Percentiles rank a stretch among this genome's conserved stretches.
Evolutionary conservation across 2,329 filamentous ascomycete genomes (phyloP).

Genomic region (Volutella citrinella): DNA sequence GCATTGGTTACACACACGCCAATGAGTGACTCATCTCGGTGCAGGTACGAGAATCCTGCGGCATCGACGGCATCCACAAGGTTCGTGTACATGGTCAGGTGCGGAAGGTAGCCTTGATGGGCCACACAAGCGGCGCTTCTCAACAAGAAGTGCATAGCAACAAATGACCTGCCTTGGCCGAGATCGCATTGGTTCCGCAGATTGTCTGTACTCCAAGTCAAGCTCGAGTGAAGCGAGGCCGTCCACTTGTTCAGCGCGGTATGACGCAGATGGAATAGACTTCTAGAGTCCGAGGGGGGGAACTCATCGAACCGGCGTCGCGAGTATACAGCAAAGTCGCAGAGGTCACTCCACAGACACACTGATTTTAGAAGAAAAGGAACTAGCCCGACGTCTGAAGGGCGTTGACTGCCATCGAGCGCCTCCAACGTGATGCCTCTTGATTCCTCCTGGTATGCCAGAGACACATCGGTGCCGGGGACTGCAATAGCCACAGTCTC

Average conservation of each 20-base stretch:
- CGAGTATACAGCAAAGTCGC: slow-evolving; percentile 11
- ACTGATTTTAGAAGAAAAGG: slow-evolving; percentile 17
- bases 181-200: slow-evolving; percentile 14
- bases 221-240: slow-evolving; percentile 10
- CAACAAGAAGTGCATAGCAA: slow-evolving; percentile 22
- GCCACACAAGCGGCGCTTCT: slow-evolving; percentile 18
- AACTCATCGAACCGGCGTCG: slow-evolving; percentile 7
- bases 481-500: slow-evolving; percentile 10
- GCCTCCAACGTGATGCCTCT: slow-evolving; percentile 11
- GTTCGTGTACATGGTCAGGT: slow-evolving; percentile 14
- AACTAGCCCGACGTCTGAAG: slow-evolving; percentile 16
- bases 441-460: slow-evolving; percentile 14
- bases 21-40: slow-evolving; percentile 14
- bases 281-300: slow-evolving; percentile 10
- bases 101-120: slow-evolving; percentile 23
- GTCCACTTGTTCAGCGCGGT: slow-evolving; percentile 11
- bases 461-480: slow-evolving; percentile 12
- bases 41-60: slow-evolving; percentile 19
- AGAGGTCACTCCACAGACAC: slow-evolving; percentile 16
- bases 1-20: slow-evolving; percentile 18
- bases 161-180: slow-evolving; percentile 14
- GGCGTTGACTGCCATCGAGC: slow-evolving; percentile 6
- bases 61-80: slow-evolving; percentile 18
- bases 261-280: slow-evolving; percentile 2
- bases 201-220: slow-evolving; percentile 13